Evolutionary conservation across 2,329 filamentous ascomycete species (phyloP).

Genomic region (Didymella pinodella): DNA sequence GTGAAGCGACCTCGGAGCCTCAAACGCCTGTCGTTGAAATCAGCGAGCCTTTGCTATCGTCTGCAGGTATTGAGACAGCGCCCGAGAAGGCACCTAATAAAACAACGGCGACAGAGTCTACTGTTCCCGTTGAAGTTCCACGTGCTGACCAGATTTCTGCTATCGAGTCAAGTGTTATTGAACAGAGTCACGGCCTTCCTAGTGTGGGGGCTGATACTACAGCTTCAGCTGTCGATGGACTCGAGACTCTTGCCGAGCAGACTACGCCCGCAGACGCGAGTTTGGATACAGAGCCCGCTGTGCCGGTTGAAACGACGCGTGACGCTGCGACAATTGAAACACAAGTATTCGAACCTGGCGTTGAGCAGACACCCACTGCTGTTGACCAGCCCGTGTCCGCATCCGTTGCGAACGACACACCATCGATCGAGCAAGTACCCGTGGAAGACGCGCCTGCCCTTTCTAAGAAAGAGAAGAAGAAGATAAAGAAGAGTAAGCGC

Average conservation of each 20-base stretch:
- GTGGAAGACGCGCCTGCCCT: constrained; percentile 5
- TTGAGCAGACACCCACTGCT: background rate
- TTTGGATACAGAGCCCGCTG: constrained; percentile 9
- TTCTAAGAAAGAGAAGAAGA: constrained; percentile 17
- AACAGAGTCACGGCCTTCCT: background rate
- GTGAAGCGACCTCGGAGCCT: constrained; percentile 28
- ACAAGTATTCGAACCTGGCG: background rate
- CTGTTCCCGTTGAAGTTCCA: background rate
- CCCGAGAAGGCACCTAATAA: background rate
- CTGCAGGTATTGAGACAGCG: background rate
- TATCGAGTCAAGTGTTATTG: background rate
- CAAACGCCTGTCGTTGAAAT: constrained; percentile 24
- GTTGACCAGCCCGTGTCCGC: background rate
- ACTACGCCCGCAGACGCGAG: background rate
- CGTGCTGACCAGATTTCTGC: background rate
- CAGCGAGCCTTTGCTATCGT: constrained; percentile 3
- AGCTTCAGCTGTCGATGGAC: background rate
- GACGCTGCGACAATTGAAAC: constrained; percentile 9
- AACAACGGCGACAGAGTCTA: background rate
- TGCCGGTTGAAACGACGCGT: background rate
- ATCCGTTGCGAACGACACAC: background rate
- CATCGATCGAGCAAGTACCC: background rate
- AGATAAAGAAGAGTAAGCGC: constrained; percentile 12
- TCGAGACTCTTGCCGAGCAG: background rate
- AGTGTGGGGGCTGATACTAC: background rate